Conservation (phyloP, 345 rosid species). For the Ailanthus altissimus region DNA sequence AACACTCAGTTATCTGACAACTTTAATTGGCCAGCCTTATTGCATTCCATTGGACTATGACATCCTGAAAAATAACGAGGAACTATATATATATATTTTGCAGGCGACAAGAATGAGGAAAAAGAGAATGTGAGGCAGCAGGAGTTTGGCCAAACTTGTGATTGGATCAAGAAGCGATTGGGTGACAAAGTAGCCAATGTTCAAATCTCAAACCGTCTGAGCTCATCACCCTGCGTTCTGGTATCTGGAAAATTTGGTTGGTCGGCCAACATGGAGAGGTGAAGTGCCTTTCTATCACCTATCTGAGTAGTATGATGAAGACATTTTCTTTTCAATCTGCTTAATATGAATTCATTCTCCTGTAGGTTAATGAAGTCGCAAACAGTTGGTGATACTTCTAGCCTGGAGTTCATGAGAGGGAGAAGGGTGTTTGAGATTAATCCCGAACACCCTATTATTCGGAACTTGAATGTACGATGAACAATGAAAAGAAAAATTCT, state of each 20-base stretch:
- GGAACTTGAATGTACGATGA: constrained; percentile 55
- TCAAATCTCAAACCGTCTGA: constrained; percentile 82
- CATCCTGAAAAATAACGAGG: background rate
- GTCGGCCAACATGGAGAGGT: constrained; percentile 99
- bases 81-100: constrained; percentile 20
- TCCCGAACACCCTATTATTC: constrained; percentile 82
- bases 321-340: background rate
- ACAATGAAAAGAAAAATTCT: background rate
- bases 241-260: constrained; percentile 95
- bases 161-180: constrained; percentile 89
- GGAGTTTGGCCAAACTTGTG: constrained; percentile 89
- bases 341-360: constrained; percentile 22
- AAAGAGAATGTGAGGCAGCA: constrained; percentile 73
- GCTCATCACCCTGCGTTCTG: constrained; percentile 96
- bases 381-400: constrained; percentile 72
- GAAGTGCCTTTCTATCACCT: background rate
- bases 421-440: constrained; percentile 98
- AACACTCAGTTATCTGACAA: background rate
- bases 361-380: constrained; percentile 93
- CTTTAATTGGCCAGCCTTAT: background rate
- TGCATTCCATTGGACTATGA: background rate
- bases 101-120: constrained; percentile 92
- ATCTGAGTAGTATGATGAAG: background rate
- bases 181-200: constrained; percentile 92
- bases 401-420: constrained; percentile 92